Base-by-base conservation (phyloP, 169 alveolate genomes). In the Plasmodium falciparum region DNA sequence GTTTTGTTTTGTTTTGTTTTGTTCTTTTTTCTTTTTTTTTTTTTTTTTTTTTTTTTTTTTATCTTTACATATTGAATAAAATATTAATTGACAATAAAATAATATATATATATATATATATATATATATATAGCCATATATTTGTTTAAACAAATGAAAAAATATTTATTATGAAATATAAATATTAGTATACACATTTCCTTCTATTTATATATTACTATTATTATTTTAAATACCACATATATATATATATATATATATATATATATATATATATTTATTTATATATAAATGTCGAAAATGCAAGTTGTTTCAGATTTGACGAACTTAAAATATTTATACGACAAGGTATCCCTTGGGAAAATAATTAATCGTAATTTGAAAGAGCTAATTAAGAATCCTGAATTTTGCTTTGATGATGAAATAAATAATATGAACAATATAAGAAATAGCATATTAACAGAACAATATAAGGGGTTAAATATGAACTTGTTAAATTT, bases 261-360 rank as follows among this genome's bases (percentile, higher is more conserved):
- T 45, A 50, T 45, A 59, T 61, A 47, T 33, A 33, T 29, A 6
- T 58, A 20, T n/a, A 5, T 58, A 20, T 17, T 56, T 58, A 52
- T 29, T 11, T 39, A 45, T 29, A 43, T 7, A 12, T 50, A 52
- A 52, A 17, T 12, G 52, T 17, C 0, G 20, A 70, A 13, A 54
- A 83, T 83, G 91, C 91, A 83, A 54, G 69, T 69, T n/a, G 86
- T 83, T 15, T 83, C 73, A 20, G 91, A 83, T 47, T 83, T 69
- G 39, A 85, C 63, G 5, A 63, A 59, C 74, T 12, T 59, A 50
- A 83, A 83, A 76, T 69, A 69, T 69, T 66, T 83, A 43, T 73
- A 83, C 45, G 91, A 73, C 29, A 58, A 71, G 22, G 73, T 83
- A 47, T 47, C 47, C 39, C 56, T 71, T n/a, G 63, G 65, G 15